These are phyloP conservation scores for Peronosclerospora sorghi DNA, from an alignment of 352 stramenopile genomes.

Conservation along the genomic window DNA sequence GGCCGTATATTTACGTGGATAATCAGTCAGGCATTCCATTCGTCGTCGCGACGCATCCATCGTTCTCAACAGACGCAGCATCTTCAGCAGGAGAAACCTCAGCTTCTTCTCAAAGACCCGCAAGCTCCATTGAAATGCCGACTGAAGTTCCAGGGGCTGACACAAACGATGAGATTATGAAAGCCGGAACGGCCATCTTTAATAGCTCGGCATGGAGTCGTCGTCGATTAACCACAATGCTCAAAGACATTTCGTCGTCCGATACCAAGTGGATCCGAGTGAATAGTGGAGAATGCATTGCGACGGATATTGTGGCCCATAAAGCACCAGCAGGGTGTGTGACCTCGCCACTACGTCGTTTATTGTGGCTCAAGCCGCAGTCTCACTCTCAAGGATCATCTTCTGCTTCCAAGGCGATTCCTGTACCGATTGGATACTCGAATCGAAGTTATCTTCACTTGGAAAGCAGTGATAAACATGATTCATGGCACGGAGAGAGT, in stretches of 20 bases:
- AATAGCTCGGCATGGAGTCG: conserved; percentile 46
- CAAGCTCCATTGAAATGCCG: conserved; percentile 40
- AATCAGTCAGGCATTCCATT: conserved; percentile 81
- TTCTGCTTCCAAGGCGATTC: conserved; percentile 50
- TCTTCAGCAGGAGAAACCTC: conserved; percentile 8
- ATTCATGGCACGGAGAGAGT: conserved; percentile 65
- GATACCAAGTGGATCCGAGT: conserved; percentile 60
- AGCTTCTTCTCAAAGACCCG: conserved; percentile 20
- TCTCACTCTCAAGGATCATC: conserved; percentile 27
- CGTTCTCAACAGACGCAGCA: conserved; percentile 10
- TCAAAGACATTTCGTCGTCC: conserved; percentile 65
- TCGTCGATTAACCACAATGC: conserved; percentile 53
- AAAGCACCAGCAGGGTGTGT: conserved; percentile 75
- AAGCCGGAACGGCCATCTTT: conserved; percentile 35
- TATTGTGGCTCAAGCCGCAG: conserved; percentile 72
- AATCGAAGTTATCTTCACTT: conserved; percentile 79
- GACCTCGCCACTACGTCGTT: conserved; percentile 53
- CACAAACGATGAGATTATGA: conserved; percentile 32
- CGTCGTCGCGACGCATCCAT: conserved; percentile 52
- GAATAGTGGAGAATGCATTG: conserved; percentile 45
- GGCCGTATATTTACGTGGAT: conserved; percentile 79
- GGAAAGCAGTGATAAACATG: conserved; percentile 46
- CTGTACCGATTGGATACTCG: conserved; percentile 80
- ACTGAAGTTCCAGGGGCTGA: conserved; percentile 33
- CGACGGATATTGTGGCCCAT: conserved; percentile 73